phyloP scores from a whole-genome alignment of 768 basidiomycete genomes.

The Rhizopogon sp. region DNA sequence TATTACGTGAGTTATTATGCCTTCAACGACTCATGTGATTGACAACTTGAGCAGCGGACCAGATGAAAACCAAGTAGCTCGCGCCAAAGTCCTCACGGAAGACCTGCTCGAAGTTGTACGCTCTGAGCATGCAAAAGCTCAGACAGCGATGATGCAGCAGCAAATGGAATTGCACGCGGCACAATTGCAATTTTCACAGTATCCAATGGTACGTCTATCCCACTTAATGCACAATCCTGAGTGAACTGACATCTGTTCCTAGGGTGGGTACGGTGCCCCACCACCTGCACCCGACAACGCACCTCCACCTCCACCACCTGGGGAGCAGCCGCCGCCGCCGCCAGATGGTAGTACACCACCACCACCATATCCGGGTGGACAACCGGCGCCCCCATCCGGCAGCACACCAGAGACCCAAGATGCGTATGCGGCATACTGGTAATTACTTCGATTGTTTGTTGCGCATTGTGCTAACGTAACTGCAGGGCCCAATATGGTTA shows the following conservation, averaged over 20 bases:
- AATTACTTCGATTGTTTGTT: conserved; percentile 14
- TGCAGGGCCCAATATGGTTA: conserved; percentile 80
- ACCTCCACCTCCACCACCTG: conserved; percentile 44
- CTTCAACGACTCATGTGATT: conserved; percentile 14
- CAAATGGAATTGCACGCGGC: conserved; percentile 87
- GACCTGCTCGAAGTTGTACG: conserved; percentile 88
- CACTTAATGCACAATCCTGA: neutral
- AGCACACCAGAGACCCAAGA: conserved; percentile 26
- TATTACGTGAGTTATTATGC: conserved; percentile 60
- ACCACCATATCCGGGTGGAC: conserved; percentile 42
- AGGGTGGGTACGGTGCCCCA: conserved; percentile 32
- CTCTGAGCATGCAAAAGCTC: conserved; percentile 82
- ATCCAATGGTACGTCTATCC: conserved; percentile 43
- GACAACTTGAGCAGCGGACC: conserved; percentile 47
- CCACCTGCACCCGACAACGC: conserved; percentile 32
- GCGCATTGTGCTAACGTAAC: neutral
- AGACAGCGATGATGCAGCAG: conserved; percentile 57
- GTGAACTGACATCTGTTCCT: neutral
- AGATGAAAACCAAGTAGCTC: conserved; percentile 80
- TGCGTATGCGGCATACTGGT: conserved; percentile 61
- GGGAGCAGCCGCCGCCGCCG: conserved; percentile 50
- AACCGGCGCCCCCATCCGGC: conserved; percentile 23
- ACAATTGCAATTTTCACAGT: conserved; percentile 75
- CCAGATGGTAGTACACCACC: conserved; percentile 36
- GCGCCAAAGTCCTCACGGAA: conserved; percentile 83